A percentile compares a stretch with the other conserved stretches of the same genome.
These are phyloP conservation scores for Corynascus novoguineensis DNA, from an alignment of 495 filamentous ascomycete species.

Conservation along the genomic window DNA sequence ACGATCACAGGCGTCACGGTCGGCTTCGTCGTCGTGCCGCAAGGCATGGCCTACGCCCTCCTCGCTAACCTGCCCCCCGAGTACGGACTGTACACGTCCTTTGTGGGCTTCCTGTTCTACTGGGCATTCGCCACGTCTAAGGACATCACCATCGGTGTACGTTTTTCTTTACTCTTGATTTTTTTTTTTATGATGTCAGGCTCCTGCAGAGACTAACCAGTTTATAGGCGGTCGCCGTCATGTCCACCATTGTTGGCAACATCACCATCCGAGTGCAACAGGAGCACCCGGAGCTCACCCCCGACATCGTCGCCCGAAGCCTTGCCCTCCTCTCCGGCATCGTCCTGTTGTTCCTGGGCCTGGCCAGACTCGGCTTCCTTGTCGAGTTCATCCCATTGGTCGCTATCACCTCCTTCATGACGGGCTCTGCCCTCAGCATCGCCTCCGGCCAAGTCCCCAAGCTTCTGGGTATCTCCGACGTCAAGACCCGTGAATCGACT, in stretches of 20 bases:
- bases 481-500: constrained; percentile 45
- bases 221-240: constrained; percentile 81
- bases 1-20: constrained; percentile 23
- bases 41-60: constrained; percentile 61
- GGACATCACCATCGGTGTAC: constrained; percentile 63
- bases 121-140: constrained; percentile 66
- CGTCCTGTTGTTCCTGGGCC: constrained; percentile 45
- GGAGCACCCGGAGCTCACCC: constrained; percentile 34
- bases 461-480: constrained; percentile 43
- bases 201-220: too few species aligned
- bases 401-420: constrained; percentile 51
- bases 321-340: constrained; percentile 44
- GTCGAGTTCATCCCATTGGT: constrained; percentile 50
- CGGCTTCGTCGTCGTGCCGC: constrained; percentile 35
- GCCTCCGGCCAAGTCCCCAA: constrained; percentile 46
- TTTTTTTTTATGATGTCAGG: too few species aligned
- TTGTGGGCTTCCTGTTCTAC: constrained; percentile 61
- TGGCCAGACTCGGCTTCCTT: constrained; percentile 45
- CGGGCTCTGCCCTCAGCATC: constrained; percentile 49
- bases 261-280: constrained; percentile 56
- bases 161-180: constrained; percentile 29
- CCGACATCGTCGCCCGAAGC: constrained; percentile 39
- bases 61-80: constrained; percentile 53
- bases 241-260: constrained; percentile 82
- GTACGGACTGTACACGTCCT: constrained; percentile 62